Evolutionary conservation across 352 stramenopile species (phyloP).

Genomic region (Phytophthora tentaculata): DNA sequence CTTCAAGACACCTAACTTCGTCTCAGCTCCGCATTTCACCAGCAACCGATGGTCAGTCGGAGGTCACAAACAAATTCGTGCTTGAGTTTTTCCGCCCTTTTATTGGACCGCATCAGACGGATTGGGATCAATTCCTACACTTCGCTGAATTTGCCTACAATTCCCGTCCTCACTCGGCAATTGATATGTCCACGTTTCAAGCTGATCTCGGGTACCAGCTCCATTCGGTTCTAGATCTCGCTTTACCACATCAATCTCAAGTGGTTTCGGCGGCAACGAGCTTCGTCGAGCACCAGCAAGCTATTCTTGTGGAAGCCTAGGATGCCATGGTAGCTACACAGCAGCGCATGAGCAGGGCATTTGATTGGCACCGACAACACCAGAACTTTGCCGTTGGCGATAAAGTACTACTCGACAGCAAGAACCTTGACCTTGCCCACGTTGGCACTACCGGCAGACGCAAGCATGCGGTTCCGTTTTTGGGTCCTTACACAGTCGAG

Average conservation of each 20-base stretch:
- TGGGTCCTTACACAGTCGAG: too few relatives aligned
- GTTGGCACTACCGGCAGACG: too few relatives aligned
- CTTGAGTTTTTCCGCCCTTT: neutral
- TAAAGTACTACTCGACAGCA: neutral
- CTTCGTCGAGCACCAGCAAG: neutral
- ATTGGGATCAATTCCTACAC: neutral
- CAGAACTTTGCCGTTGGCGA: neutral
- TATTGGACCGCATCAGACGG: neutral
- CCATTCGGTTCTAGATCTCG: too few relatives aligned
- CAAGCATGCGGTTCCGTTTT: too few relatives aligned
- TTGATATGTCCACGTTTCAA: neutral
- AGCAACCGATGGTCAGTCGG: neutral
- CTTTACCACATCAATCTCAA: too few relatives aligned
- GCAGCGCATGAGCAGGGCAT: neutral
- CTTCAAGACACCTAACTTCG: neutral
- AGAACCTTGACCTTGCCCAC: too few relatives aligned
- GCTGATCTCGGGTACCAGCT: neutral
- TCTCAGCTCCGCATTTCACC: neutral
- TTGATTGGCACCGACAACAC: neutral
- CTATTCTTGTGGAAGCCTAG: neutral
- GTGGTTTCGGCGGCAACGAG: neutral
- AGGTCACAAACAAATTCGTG: neutral
- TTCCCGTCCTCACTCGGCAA: neutral
- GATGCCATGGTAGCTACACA: neutral
- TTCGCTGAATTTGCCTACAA: neutral